Evolutionary conservation across 176 grass and related monocot species (phyloP), one percentile per base, ranked within the genome.

Genomic region (Oryza coarctata): DNA sequence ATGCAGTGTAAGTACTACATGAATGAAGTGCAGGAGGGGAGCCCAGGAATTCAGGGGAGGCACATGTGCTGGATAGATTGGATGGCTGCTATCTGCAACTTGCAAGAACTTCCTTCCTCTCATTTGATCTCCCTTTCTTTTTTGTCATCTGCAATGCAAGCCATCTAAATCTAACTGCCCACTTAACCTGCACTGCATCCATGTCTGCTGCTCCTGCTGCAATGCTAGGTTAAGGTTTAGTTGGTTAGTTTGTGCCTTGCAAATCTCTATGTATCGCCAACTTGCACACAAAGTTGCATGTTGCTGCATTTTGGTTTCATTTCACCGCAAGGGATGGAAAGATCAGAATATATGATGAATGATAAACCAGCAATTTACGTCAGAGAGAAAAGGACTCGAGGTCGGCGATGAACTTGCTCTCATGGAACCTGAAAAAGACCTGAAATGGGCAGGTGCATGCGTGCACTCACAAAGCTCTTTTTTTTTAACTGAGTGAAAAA

Each of bases 391-490:
- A 58, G 7, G 52, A 58, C 52, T 58, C 52, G 12, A 52, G 49
- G 49, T 52, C 18, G 49, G 49, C 49, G 49, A 22, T 32, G 27
- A 49, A 8, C 29, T 12, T 1, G 32, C 3, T 3, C 35, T 36
- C 71, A 41, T 26, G 68, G 68, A 41, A 30, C 9, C 45, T 26
- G 86, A 79, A 68, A 80, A 75, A 6, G 87, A 89, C 76, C 7
- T 22, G 76, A 5, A 60, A 58, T 41, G 9, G 77, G 7, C 28
- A 77, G 27, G 68, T 23, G 62, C 63, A 74, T 30, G 62, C 63
- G 30, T 83, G 82, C 77, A 49, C 63, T 64, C 73, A 72, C 66
- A 78, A 64, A 41, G 55, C 71, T 7, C 31, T 70, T 83, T 80
- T 79, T 75, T 68, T n/a, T n/a, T n/a, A n/a, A 28, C 70, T 1